Evolutionary conservation across 768 basidiomycete species (phyloP).

Genomic region (Leccinellum luteum): DNA sequence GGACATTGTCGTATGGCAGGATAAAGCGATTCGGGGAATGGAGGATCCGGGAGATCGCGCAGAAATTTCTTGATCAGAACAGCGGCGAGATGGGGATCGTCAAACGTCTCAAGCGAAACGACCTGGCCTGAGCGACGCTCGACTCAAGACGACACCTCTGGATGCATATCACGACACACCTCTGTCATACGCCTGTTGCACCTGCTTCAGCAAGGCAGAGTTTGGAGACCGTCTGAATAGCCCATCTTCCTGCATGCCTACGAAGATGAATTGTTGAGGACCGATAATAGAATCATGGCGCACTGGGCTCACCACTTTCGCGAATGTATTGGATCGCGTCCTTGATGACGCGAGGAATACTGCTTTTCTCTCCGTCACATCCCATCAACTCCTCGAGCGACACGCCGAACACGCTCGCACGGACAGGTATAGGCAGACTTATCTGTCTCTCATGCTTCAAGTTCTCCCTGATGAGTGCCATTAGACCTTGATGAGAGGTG

Average conservation of each 20-base stretch:
- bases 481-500: neutral
- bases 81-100: conserved; percentile 77
- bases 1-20: conserved; percentile 69
- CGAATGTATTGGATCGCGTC: conserved; percentile 73
- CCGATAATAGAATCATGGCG: neutral
- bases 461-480: conserved; percentile 60
- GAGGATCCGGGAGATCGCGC: conserved; percentile 72
- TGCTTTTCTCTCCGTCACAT: conserved; percentile 75
- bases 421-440: conserved; percentile 56
- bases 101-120: conserved; percentile 72
- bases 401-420: conserved; percentile 73
- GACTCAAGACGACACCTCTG: neutral
- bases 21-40: conserved; percentile 74
- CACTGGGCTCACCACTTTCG: conserved; percentile 41
- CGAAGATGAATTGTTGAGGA: neutral
- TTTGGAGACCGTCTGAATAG: conserved; percentile 81
- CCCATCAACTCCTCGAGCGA: conserved; percentile 85
- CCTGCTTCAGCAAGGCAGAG: conserved; percentile 65
- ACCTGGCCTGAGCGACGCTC: conserved; percentile 54
- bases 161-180: conserved; percentile 37
- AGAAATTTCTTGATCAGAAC: conserved; percentile 86
- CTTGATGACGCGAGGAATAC: conserved; percentile 75
- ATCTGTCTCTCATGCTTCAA: conserved; percentile 71
- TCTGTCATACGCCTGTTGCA: conserved; percentile 82
- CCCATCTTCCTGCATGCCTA: conserved; percentile 68